A percentile compares a stretch with the other conserved stretches of the same genome.
These are phyloP conservation scores for Ogataea henricii DNA, from an alignment of 805 yeast species.

Conservation along the genomic window DNA sequence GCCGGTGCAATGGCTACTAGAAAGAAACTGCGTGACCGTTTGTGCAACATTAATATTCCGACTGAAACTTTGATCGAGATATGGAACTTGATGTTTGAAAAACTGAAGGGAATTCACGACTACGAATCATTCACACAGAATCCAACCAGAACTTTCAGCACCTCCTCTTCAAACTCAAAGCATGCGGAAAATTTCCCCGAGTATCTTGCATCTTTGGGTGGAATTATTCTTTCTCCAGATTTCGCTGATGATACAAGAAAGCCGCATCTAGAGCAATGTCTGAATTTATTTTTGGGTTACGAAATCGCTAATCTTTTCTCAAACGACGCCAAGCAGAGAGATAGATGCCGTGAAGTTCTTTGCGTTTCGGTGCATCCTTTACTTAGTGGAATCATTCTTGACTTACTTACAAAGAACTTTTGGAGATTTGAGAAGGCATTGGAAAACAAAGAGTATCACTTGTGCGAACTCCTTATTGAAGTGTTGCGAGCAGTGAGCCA, in stretches of 20 bases:
- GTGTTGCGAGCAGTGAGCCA: conserved; percentile 32
- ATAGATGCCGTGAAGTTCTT: conserved; percentile 70
- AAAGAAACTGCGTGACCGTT: conserved; percentile 55
- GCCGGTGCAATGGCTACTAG: conserved; percentile 77
- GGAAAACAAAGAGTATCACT: conserved; percentile 23
- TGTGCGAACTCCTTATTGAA: conserved; percentile 33
- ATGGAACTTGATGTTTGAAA: conserved; percentile 48
- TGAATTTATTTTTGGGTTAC: conserved; percentile 29
- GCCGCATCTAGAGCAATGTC: conserved; percentile 27
- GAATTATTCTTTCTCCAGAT: conserved; percentile 50
- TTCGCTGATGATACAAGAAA: conserved; percentile 30
- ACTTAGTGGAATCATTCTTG: conserved; percentile 28
- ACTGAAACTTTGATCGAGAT: conserved; percentile 42
- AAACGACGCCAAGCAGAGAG: conserved; percentile 47
- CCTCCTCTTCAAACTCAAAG: background rate
- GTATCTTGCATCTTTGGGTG: conserved; percentile 68
- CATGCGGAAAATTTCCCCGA: conserved; percentile 59
- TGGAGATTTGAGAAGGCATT: conserved; percentile 29
- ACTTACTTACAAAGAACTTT: conserved; percentile 23
- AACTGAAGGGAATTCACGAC: conserved; percentile 18
- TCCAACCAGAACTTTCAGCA: conserved; percentile 6
- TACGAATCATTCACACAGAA: conserved; percentile 10
- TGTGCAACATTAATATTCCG: conserved; percentile 35
- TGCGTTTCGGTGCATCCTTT: conserved; percentile 51
- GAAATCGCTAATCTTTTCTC: conserved; percentile 29